Percentiles rank a stretch among this genome's conserved stretches.
phyloP scores from a whole-genome alignment of 257 asterid species.

The Leptodermis oblonga region DNA sequence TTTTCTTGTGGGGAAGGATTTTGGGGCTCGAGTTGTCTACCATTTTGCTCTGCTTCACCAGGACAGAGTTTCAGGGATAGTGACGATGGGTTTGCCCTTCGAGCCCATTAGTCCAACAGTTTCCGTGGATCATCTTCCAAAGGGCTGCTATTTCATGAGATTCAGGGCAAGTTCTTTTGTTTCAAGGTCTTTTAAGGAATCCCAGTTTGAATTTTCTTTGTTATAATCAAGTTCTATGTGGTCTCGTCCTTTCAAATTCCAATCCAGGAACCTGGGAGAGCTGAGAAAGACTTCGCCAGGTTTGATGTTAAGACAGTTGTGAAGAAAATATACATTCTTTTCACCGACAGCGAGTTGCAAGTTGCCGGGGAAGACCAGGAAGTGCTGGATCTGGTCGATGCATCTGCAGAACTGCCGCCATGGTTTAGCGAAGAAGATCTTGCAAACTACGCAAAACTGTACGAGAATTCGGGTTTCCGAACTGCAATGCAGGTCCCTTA shows the following conservation, averaged over 20 bases:
- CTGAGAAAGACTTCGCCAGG: conserved; percentile 58
- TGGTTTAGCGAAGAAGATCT: conserved; percentile 40
- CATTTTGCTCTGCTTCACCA: conserved; percentile 38
- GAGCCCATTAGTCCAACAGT: conserved; percentile 14
- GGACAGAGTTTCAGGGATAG: conserved; percentile 40
- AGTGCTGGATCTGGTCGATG: conserved; percentile 49
- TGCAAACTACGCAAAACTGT: conserved; percentile 18
- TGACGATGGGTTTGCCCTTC: conserved; percentile 54
- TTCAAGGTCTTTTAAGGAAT: neutral
- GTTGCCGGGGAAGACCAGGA: conserved; percentile 49
- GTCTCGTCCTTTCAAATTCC: too few relatives aligned
- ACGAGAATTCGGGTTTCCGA: conserved; percentile 34
- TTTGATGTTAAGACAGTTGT: conserved; percentile 48
- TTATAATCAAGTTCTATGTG: neutral
- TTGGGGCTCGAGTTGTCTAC: conserved; percentile 48
- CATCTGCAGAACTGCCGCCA: conserved; percentile 30
- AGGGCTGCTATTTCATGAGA: conserved; percentile 23
- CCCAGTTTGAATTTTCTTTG: neutral
- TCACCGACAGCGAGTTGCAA: conserved; percentile 47
- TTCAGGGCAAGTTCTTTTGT: conserved; percentile 13
- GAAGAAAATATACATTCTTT: conserved; percentile 50
- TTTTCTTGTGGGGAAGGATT: conserved; percentile 52
- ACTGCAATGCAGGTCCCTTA: conserved; percentile 42
- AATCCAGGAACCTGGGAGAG: conserved; percentile 27
- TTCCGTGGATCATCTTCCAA: conserved; percentile 1